These are phyloP conservation scores for Acanthamoeba royreba DNA, from an alignment of 208 protist genomes.

Conservation along the genomic window DNA sequence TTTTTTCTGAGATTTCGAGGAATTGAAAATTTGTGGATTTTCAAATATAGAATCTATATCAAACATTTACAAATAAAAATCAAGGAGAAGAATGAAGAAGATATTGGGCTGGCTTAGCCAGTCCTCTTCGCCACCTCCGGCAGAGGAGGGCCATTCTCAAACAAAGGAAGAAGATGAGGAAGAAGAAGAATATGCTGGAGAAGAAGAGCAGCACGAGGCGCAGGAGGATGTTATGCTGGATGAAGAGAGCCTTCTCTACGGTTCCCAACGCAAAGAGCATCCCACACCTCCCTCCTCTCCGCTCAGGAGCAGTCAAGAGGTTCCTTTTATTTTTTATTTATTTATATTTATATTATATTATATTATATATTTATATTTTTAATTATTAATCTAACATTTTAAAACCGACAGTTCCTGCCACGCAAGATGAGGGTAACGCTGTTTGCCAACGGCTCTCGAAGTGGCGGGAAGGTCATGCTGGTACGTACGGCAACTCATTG, in stretches of 20 bases:
- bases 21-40: no score
- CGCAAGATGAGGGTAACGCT: neutral
- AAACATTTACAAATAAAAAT: neutral
- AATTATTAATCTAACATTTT: no score
- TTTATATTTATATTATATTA: no score
- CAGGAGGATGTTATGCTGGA: neutral
- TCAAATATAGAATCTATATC: no score
- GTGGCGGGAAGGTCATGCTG: neutral
- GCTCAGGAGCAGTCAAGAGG: neutral
- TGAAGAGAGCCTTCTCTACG: no score
- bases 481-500: neutral
- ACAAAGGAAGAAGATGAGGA: neutral
- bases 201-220: neutral
- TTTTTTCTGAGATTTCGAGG: no score
- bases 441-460: neutral
- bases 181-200: neutral
- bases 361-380: no score
- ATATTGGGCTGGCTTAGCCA: neutral
- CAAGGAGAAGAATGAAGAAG: neutral
- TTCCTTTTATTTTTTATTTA: no score
- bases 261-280: neutral
- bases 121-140: no score
- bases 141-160: neutral
- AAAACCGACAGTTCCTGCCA: no score
- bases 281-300: neutral